A percentile compares a stretch with the other conserved stretches of the same genome.
Conservation (phyloP, 1,284 basidiomycete genomes). For the Malassezia dermatis region DNA sequence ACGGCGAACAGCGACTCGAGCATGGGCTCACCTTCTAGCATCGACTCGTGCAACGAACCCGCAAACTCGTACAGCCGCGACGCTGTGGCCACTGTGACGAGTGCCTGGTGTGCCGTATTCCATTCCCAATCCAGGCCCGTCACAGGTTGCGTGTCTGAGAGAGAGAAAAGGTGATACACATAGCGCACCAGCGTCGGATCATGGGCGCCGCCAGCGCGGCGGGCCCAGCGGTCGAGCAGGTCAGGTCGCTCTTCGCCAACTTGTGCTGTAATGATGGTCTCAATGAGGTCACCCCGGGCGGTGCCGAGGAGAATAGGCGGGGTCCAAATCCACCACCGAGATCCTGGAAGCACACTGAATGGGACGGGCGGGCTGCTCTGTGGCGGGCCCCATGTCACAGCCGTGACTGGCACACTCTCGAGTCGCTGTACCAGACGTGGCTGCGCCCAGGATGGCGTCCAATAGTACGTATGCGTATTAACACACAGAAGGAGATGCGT, state of each 20-base stretch:
- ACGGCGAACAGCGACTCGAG: slow-evolving; percentile 39
- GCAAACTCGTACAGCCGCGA: slow-evolving; percentile 84
- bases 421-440: slow-evolving; percentile 52
- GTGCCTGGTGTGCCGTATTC: background rate
- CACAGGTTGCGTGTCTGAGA: slow-evolving; percentile 35
- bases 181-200: slow-evolving; percentile 25
- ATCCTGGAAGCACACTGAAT: background rate
- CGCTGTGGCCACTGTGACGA: slow-evolving; percentile 70
- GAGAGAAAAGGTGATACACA: slow-evolving; percentile 28
- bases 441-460: slow-evolving; percentile 37
- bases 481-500: slow-evolving; percentile 74
- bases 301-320: slow-evolving; percentile 81
- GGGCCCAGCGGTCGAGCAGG: slow-evolving; percentile 42
- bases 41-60: slow-evolving; percentile 50
- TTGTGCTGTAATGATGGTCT: slow-evolving; percentile 60
- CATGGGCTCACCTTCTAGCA: background rate
- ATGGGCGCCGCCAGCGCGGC: slow-evolving; percentile 30
- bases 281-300: slow-evolving; percentile 32
- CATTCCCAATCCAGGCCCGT: slow-evolving; percentile 27
- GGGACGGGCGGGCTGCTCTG: background rate
- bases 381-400: slow-evolving; percentile 72
- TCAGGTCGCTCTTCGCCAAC: slow-evolving; percentile 24
- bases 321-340: slow-evolving; percentile 49
- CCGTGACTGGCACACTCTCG: slow-evolving; percentile 71
- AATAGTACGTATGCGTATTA: slow-evolving; percentile 88